A percentile compares a stretch with the other conserved stretches of the same genome.
These are phyloP conservation scores for Backusella macrospora DNA, from an alignment of 192 early-diverging fungal species.

Conservation along the genomic window DNA sequence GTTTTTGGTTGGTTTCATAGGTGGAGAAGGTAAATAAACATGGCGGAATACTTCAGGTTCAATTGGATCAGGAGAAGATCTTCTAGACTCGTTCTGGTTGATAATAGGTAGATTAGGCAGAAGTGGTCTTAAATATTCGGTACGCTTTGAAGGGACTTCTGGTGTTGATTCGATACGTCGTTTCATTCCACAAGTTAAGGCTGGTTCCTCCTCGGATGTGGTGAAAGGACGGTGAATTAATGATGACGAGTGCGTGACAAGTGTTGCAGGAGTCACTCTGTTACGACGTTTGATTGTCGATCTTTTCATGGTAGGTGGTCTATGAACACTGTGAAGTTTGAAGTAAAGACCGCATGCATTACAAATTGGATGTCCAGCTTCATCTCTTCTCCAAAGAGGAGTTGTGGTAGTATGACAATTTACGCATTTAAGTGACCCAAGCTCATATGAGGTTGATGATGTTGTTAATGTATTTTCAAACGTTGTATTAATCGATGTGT, in stretches of 20 bases:
- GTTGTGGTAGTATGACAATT: conserved; percentile 73
- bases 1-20: conserved; percentile 21
- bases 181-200: neutral
- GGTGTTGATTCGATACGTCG: neutral
- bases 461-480: neutral
- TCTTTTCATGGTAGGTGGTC: conserved; percentile 75
- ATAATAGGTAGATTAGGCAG: neutral
- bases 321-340: conserved; percentile 73
- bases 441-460: neutral
- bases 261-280: conserved; percentile 31
- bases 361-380: conserved; percentile 72
- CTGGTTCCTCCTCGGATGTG: neutral
- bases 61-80: conserved; percentile 11
- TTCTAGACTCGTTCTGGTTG: too few species aligned
- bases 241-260: neutral
- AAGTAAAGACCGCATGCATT: conserved; percentile 94
- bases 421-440: conserved; percentile 46
- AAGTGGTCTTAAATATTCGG: conserved; percentile 13
- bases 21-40: conserved; percentile 27
- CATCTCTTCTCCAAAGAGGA: conserved; percentile 78
- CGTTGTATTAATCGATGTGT: neutral
- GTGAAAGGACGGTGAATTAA: neutral
- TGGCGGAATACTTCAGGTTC: conserved; percentile 29
- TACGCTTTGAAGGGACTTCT: conserved; percentile 2
- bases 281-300: conserved; percentile 69